Evolutionary conservation across 495 filamentous ascomycete species (phyloP).

Genomic region (Tuber microsphaerosporum): DNA sequence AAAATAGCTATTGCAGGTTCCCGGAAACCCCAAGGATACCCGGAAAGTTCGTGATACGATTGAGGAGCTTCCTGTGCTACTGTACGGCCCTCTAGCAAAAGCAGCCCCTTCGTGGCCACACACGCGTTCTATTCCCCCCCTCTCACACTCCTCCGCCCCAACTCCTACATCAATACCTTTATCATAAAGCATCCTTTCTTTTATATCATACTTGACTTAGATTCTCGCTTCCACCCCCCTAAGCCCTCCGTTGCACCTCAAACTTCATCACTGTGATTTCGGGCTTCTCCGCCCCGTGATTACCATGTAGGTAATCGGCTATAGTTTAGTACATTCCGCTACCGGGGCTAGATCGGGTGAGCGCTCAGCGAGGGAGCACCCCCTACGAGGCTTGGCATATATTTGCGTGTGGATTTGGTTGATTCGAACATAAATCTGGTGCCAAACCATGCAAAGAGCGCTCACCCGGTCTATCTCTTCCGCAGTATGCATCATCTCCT

Average conservation of each 20-base stretch:
- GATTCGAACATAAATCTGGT: too few relatives aligned
- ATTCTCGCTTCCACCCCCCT: not conserved
- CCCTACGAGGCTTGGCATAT: too few relatives aligned
- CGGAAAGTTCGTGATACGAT: not conserved
- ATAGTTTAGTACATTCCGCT: not conserved
- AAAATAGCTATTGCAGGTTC: not conserved
- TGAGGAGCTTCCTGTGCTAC: not conserved
- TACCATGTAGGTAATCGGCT: not conserved
- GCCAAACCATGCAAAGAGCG: too few relatives aligned
- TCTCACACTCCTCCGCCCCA: not conserved
- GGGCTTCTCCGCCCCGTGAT: not conserved
- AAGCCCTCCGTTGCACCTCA: not conserved
- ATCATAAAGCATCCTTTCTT: not conserved
- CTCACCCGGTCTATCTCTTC: not conserved
- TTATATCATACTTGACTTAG: not conserved
- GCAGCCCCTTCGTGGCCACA: not conserved
- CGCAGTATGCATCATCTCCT: not conserved
- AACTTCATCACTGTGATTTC: not conserved
- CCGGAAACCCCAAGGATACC: not conserved
- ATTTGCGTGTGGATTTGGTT: too few relatives aligned
- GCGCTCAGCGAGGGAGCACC: too few relatives aligned
- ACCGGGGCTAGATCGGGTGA: too few relatives aligned
- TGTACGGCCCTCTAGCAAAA: not conserved
- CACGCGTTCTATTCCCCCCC: not conserved
- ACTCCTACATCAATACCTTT: not conserved